Evolutionary conservation across 2,329 filamentous ascomycete species (phyloP), one percentile per base, ranked within the genome.

Genomic region (Colletotrichum agaves): DNA sequence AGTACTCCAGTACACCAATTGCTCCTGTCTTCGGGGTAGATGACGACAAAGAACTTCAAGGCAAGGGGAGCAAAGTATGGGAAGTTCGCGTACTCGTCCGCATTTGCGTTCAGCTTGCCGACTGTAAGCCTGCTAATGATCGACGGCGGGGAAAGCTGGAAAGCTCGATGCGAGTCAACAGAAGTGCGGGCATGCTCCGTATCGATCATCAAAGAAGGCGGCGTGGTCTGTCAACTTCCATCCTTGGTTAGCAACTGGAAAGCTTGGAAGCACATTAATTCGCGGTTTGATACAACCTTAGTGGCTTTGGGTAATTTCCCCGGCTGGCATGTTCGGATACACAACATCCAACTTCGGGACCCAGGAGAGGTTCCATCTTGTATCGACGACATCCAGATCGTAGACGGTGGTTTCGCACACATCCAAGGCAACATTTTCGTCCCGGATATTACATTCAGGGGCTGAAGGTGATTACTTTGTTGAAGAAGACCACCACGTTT

Each of bases 61-160:
- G 75, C 75, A 1, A 72, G 71, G 3, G 73, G 80, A 62, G 78
- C 80, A 3, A 82, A 81, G 69, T 80, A 79, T 56, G 72, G 73
- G 31, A 79, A 79, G 71, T 76, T 79, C n/a, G 77, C 76, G 12
- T 79, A 81, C 69, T 81, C 79, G 0, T 81, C 79, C 5, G 63
- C 76, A 1, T 80, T 81, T 44, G 76, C 70, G 0, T 81, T 81
- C 63, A 74, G 72, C 47, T 76, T 78, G 2, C 77, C 77, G 0
- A 74, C 71, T 1, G 76, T 75, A 0, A 39, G 70, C 1, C 70
- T 77, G n/a, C 70, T 79, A 4, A 66, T 74, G 39, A 27, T 64
- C 15, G 70, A 72, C 33, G 65, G 58, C 5, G 69, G 69, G 23
- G 69, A 69, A 5, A 62, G 62, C 11, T 72, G 69, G 70, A 60